Evolutionary conservation across 257 asterid genomes (phyloP).

Genomic region (Solanum chmielewskii): DNA sequence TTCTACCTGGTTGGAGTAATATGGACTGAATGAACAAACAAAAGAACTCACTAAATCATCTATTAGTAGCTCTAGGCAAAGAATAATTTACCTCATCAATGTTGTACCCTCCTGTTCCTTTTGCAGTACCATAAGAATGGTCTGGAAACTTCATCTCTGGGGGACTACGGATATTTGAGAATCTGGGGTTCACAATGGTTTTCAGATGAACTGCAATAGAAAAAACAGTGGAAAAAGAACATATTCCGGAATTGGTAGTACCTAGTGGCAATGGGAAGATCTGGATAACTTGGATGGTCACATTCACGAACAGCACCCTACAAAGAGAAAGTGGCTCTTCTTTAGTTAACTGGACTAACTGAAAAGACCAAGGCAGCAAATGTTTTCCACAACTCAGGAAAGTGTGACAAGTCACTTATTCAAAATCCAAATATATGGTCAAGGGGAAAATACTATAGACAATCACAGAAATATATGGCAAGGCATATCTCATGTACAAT

Average conservation of each 20-base stretch:
- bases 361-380: background rate
- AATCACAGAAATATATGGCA: background rate
- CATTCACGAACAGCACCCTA: conserved; percentile 52
- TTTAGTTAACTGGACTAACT: background rate
- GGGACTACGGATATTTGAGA: conserved; percentile 14
- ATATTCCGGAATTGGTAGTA: conserved; percentile 12
- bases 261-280: conserved; percentile 44
- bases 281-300: conserved; percentile 41
- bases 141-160: conserved; percentile 23
- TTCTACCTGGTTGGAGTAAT: background rate
- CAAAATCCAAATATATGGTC: background rate
- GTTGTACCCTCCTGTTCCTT: conserved; percentile 35
- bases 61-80: background rate
- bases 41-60: background rate
- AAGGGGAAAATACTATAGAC: background rate
- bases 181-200: conserved; percentile 27
- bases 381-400: background rate
- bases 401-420: background rate
- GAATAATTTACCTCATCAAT: conserved; percentile 37
- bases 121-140: conserved; percentile 13
- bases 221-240: background rate
- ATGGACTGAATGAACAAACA: background rate
- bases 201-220: background rate
- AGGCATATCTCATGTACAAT: background rate
- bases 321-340: background rate